These are phyloP conservation scores for Apophysomyces sp. DNA, from an alignment of 371 early-diverging fungal species.

Conservation along the genomic window DNA sequence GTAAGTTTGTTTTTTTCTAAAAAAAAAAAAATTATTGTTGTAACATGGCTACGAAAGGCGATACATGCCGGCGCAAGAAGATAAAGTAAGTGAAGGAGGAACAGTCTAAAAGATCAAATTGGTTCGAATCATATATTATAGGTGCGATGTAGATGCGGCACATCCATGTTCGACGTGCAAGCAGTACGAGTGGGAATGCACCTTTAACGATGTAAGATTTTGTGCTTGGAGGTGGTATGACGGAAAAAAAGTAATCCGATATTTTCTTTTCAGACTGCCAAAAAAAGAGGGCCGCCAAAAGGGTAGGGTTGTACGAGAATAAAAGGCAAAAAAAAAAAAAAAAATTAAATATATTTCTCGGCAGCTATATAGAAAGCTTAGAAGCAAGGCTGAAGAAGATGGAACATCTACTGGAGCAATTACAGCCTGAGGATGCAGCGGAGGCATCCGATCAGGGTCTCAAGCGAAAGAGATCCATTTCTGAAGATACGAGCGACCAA, in stretches of 20 bases:
- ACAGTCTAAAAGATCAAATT: not conserved
- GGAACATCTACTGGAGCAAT: slow-evolving; percentile 34
- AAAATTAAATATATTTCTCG: not conserved
- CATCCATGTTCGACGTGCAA: slow-evolving; percentile 43
- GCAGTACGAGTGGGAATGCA: slow-evolving; percentile 45
- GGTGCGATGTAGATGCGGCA: slow-evolving; percentile 39
- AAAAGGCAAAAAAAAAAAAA: not conserved
- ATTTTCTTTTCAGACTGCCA: slow-evolving; percentile 26
- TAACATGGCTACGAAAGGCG: no score
- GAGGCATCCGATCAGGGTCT: not conserved
- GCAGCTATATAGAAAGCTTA: slow-evolving; percentile 44
- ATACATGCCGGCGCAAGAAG: slow-evolving; percentile 47
- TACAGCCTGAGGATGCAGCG: slow-evolving; percentile 17
- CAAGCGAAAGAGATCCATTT: slow-evolving; percentile 12
- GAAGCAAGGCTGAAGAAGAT: slow-evolving; percentile 39
- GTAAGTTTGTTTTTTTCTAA: slow-evolving; percentile 16
- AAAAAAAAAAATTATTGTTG: not conserved
- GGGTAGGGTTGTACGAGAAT: slow-evolving; percentile 27
- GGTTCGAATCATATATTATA: slow-evolving; percentile 2
- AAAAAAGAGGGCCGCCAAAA: slow-evolving; percentile 50
- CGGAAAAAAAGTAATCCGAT: not conserved
- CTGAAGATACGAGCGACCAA: slow-evolving; percentile 1
- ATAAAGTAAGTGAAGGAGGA: slow-evolving; percentile 30
- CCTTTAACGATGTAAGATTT: slow-evolving; percentile 42
- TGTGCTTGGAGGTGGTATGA: not conserved